phyloP scores from a whole-genome alignment of 108 stramenopile species.

The Aurantiochytrium sp. region DNA sequence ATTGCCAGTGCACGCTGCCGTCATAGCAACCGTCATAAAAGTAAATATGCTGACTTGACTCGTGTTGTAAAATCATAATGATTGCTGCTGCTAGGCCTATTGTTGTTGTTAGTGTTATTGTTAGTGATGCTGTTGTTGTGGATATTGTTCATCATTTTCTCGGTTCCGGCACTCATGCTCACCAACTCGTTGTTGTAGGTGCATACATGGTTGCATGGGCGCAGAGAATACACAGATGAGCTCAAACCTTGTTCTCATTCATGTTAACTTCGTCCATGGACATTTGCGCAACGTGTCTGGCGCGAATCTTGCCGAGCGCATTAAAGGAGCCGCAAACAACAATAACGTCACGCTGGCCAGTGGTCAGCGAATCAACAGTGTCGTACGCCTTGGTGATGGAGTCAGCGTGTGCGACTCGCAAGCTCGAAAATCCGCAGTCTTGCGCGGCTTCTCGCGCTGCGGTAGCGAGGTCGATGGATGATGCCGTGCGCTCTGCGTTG shows the following conservation, averaged over 20 bases:
- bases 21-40: no score
- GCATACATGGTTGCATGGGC: no score
- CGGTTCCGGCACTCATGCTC: no score
- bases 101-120: no score
- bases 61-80: no score
- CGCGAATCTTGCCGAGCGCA: slow-evolving; percentile 7
- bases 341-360: neutral
- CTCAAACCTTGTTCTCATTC: slow-evolving; percentile 14
- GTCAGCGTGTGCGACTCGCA: neutral
- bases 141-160: no score
- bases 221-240: no score
- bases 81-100: no score
- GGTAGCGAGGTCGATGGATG: neutral
- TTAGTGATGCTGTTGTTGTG: no score
- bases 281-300: neutral
- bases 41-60: no score
- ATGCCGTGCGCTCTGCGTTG: neutral
- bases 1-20: no score
- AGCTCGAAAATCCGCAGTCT: neutral
- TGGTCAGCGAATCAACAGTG: neutral
- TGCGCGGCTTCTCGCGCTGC: neutral
- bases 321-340: slow-evolving; percentile 5
- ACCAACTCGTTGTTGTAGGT: no score
- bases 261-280: neutral
- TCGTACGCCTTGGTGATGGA: neutral